phyloP scores from a whole-genome alignment of 441 rosid species.

The Breynia disticha region DNA sequence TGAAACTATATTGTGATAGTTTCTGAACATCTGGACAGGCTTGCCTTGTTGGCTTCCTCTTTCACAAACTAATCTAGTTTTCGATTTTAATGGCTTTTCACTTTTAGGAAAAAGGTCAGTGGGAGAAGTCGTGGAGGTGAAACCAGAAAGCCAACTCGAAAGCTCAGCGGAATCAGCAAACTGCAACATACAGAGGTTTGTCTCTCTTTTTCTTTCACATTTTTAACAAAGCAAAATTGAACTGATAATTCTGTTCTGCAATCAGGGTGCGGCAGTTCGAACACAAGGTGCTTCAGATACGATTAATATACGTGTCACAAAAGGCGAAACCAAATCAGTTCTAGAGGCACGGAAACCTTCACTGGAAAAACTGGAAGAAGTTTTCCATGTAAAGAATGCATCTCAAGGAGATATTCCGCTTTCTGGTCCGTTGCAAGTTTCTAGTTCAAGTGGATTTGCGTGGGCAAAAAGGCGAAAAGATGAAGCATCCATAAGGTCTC shows the following conservation, averaged over 20 bases:
- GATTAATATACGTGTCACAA: slow-evolving; percentile 21
- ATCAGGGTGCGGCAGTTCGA: slow-evolving; percentile 40
- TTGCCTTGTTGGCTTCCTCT: not conserved
- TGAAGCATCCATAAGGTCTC: slow-evolving; percentile 43
- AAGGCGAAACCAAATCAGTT: slow-evolving; percentile 26
- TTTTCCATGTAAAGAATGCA: slow-evolving; percentile 66
- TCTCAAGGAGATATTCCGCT: slow-evolving; percentile 80
- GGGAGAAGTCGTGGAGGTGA: slow-evolving; percentile 58
- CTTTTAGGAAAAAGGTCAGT: slow-evolving; percentile 48
- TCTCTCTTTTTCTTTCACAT: slow-evolving; percentile 8
- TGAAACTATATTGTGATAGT: not conserved
- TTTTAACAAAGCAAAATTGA: slow-evolving; percentile 8
- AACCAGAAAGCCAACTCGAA: slow-evolving; percentile 54
- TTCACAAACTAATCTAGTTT: not conserved
- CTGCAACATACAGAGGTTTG: slow-evolving; percentile 64
- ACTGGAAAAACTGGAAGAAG: slow-evolving; percentile 40
- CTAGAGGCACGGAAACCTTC: slow-evolving; percentile 41
- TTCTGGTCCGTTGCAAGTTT: slow-evolving; percentile 76
- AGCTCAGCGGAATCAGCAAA: slow-evolving; percentile 40
- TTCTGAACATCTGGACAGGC: not conserved
- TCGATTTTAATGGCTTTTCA: slow-evolving; percentile 5
- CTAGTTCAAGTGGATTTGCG: slow-evolving; percentile 81
- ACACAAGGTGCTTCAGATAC: slow-evolving; percentile 22
- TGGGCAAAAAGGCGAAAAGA: slow-evolving; percentile 79
- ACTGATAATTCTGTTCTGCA: slow-evolving; percentile 10